Base-by-base conservation (phyloP, 208 protist genomes). In the Endotrypanum monterogeii region DNA sequence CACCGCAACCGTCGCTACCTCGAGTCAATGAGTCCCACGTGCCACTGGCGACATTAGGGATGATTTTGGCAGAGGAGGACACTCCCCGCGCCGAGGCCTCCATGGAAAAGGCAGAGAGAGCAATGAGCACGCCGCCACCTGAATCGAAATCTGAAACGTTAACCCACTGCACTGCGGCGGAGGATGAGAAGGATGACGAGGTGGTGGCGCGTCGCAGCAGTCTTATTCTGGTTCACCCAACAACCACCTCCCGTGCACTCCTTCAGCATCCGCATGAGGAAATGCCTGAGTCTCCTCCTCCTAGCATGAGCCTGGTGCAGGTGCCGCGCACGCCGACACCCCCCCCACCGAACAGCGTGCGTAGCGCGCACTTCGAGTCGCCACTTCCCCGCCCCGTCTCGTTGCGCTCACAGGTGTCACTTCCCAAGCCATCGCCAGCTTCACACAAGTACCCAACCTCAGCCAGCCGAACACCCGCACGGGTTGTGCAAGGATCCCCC, bases 381-480 rank as follows among this genome's bases (percentile, higher is more conserved):
- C 83, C 85, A 23, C 73, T 92, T 32, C 90, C 90, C 18, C 85
- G 85, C 3, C 90, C 90, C 3, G 90, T 94, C 2, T 82, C 90
- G 23, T 78, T 94, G 55, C 78, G 77, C 48, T 91, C 90, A 8
- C 87, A 89, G 57, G 77, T 92, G 8, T n/a, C 55, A 20, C 56
- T 77, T 39, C 54, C 6, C 37, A 62, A 65, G 35, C 14, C 57
- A 9, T 23, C 32, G 6, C 35, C 39, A 28, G 37, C 51, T 20
- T 61, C 37, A 35, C 48, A 41, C 30, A 63, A n/a, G 28, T 35
- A 48, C 18, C 37, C 23, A 0, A 39, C 69, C 14, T 52, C 69
- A 23, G 54, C 35, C 30, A 71, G 61, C 14, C 37, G 41, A 25
- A n/a, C 56, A 48, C 32, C 39, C 41, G 41, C 20, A 18, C 37